Evolutionary conservation across 306 rosid species (phyloP).

Genomic region (Pachyrhizus erosus): DNA sequence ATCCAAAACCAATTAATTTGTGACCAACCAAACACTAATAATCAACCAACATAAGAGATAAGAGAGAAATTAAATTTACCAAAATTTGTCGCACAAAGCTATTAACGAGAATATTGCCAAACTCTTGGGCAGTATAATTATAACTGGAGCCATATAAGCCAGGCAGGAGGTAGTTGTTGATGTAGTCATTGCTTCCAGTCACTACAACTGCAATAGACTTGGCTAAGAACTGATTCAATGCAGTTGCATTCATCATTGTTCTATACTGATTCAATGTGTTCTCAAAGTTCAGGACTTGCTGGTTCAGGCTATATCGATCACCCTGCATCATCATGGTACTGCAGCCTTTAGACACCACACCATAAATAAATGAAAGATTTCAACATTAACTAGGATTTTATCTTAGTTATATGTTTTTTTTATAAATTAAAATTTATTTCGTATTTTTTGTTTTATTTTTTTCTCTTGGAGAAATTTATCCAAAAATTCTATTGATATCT

Average conservation of each 20-base stretch:
- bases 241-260: slow-evolving; percentile 46
- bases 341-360: neutral
- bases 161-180: slow-evolving; percentile 78
- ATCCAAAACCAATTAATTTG: too few species aligned
- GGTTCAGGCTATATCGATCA: slow-evolving; percentile 54
- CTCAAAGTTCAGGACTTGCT: slow-evolving; percentile 64
- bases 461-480: too few species aligned
- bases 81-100: slow-evolving; percentile 55
- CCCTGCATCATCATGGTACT: slow-evolving; percentile 53
- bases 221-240: slow-evolving; percentile 48
- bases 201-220: slow-evolving; percentile 57
- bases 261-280: slow-evolving; percentile 50
- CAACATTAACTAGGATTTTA: neutral
- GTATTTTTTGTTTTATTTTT: too few species aligned
- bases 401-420: too few species aligned
- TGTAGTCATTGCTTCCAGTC: slow-evolving; percentile 79
- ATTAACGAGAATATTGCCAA: slow-evolving; percentile 70
- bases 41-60: too few species aligned
- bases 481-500: neutral
- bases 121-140: slow-evolving; percentile 55
- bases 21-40: too few species aligned
- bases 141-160: slow-evolving; percentile 52
- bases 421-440: too few species aligned
- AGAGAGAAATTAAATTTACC: slow-evolving; percentile 29
- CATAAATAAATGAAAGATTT: neutral